These are phyloP conservation scores for Venturia aucupariae DNA, from an alignment of 2,329 filamentous ascomycete species.

Conservation along the genomic window DNA sequence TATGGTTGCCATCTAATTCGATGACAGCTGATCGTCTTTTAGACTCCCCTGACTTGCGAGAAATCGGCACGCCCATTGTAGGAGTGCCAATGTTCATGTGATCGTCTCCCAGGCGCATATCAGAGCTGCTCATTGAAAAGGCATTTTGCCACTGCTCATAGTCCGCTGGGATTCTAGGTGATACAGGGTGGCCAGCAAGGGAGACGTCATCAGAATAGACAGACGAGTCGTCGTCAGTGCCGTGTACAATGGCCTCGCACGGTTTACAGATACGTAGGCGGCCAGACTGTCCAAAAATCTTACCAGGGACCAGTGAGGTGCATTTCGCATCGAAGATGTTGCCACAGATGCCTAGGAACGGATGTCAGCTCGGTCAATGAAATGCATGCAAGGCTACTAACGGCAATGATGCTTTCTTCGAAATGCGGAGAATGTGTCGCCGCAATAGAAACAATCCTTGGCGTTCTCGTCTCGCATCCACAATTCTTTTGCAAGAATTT, in stretches of 20 bases:
- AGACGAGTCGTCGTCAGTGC: conserved; percentile 82
- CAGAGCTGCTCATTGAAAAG: conserved; percentile 4
- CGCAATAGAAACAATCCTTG: conserved; percentile 92
- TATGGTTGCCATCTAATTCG: conserved; percentile 75
- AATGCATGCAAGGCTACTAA: conserved; percentile 30
- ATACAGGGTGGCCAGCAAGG: conserved; percentile 37
- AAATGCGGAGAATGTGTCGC: conserved; percentile 84
- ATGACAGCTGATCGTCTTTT: conserved; percentile 81
- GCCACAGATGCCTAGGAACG: conserved; percentile 54
- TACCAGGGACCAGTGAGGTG: conserved; percentile 80
- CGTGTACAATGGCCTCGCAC: conserved; percentile 84
- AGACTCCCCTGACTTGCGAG: conserved; percentile 59
- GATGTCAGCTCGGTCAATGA: not conserved
- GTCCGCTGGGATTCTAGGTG: conserved; percentile 8
- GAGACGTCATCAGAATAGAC: conserved; percentile 80
- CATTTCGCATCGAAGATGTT: conserved; percentile 98
- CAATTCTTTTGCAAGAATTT: conserved; percentile 87
- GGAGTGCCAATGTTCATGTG: conserved; percentile 42
- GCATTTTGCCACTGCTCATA: conserved; percentile 7
- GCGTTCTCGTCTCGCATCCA: conserved; percentile 99
- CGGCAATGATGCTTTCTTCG: conserved; percentile 94
- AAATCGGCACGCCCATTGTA: conserved; percentile 57
- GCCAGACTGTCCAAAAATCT: conserved; percentile 77
- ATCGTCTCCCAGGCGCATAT: conserved; percentile 22
- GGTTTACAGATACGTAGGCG: conserved; percentile 85